These are phyloP conservation scores for Rhodotorula graminis DNA, from an alignment of 768 basidiomycete genomes.

Conservation along the genomic window DNA sequence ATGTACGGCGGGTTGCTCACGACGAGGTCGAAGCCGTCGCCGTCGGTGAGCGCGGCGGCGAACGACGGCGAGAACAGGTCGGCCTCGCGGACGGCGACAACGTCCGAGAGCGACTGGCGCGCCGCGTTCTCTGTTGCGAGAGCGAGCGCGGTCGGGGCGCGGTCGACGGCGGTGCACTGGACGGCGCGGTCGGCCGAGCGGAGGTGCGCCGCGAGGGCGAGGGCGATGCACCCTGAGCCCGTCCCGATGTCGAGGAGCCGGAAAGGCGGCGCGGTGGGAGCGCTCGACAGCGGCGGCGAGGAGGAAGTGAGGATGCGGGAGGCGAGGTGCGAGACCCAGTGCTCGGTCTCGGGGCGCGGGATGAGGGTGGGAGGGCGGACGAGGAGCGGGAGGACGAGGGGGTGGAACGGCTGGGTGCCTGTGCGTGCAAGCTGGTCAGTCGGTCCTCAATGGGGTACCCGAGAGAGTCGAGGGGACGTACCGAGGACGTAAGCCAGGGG, in stretches of 20 bases:
- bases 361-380: constrained; percentile 77
- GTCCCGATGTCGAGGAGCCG: constrained; percentile 83
- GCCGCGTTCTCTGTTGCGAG: constrained; percentile 54
- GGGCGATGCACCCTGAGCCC: constrained; percentile 84
- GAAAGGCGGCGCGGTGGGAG: constrained; percentile 32
- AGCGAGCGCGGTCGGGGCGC: constrained; percentile 58
- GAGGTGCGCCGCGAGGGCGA: constrained; percentile 63
- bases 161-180: constrained; percentile 53
- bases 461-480: too few species aligned
- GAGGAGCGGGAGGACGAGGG: constrained; percentile 59
- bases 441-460: too few species aligned
- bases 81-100: constrained; percentile 39
- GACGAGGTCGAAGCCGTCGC: constrained; percentile 63
- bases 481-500: constrained; percentile 37
- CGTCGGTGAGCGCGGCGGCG: neutral
- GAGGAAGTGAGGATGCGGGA: constrained; percentile 46
- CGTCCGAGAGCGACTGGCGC: neutral
- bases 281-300: constrained; percentile 8
- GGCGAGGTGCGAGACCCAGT: constrained; percentile 65
- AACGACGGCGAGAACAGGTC: constrained; percentile 41
- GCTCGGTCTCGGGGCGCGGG: constrained; percentile 89
- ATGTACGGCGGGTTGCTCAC: constrained; percentile 88
- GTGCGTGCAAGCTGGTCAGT: too few species aligned
- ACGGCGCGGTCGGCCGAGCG: neutral
- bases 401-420: constrained; percentile 85